Base-by-base conservation (phyloP, 305 asterid species). In the Plantago rigida region DNA sequence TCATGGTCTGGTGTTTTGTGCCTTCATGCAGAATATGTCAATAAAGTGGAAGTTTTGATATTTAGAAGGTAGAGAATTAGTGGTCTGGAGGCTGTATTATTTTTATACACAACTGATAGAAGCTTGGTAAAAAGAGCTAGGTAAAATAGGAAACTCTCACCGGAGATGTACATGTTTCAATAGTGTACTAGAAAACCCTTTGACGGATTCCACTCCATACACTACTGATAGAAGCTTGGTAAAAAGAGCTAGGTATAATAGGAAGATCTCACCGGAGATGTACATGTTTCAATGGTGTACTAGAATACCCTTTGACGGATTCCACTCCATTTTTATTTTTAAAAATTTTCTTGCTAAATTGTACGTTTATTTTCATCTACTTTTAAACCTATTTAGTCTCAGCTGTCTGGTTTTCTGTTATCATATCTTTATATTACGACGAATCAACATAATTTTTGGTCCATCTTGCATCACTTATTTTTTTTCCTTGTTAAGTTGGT, bases 261-360 rank as follows among this genome's bases (percentile, higher is more conserved):
- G 17, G 14, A 47, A 36, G 44, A 13, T 29, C 42, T 29, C 34
- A 70, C 12, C 28, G 28, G 57, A 46, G 60, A 13, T 59, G 47
- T 19, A n/a, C 13, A n/a, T 34, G 55, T 47, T 39, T 51, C 68
- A 29, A 28, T 66, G 41, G 47, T 12, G 24, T 65, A 41, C 19
- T 54, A 9, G 39, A 46, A 64, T 59, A 42, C 47, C 10, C 24
- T 50, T 11, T 17, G 19, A 13, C 51, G 72, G 72, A 65, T 51
- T 9, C 2, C 41, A 2, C 49, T 41, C 51, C 51, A 19, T 42
- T 55, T 51, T 57, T 47, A 1, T n/a, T 26, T 3, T 4, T 31
- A 0, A 31, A 31, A 22, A 1, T 9, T 9, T 13, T 31, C 53
- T 24, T 36, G 15, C 22, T 59, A 42, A 41, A 36, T 36, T 36